Conservation (phyloP, 2,329 filamentous ascomycete species). For the Coniochaeta prunicola region DNA sequence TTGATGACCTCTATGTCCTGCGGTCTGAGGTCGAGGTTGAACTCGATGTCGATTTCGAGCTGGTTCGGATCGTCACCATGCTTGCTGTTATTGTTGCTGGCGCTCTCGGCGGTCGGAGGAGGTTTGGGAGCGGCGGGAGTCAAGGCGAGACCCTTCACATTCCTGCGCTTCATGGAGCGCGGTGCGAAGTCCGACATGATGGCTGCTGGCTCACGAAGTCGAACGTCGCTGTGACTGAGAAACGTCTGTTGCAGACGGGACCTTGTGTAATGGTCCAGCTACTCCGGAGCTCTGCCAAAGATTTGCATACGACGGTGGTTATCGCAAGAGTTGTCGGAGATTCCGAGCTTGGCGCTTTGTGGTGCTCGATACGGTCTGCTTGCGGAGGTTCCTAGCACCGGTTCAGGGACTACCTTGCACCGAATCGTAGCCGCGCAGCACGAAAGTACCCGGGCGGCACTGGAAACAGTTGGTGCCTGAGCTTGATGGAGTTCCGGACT, state of each 20-base stretch:
- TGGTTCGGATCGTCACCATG: conserved; percentile 53
- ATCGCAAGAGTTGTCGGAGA: background rate
- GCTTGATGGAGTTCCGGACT: background rate
- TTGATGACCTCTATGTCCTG: conserved; percentile 91
- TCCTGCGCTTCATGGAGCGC: conserved; percentile 96
- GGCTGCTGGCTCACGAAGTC: conserved; percentile 8
- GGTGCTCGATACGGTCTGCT: background rate
- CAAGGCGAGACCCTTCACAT: conserved; percentile 90
- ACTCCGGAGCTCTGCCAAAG: background rate
- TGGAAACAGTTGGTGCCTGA: background rate
- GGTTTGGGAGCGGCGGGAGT: conserved; percentile 69
- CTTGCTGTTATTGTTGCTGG: conserved; percentile 54
- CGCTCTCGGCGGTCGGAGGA: conserved; percentile 65
- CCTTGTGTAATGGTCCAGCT: background rate
- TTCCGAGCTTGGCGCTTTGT: background rate
- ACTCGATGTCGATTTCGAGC: conserved; percentile 94
- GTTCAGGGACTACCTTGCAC: background rate
- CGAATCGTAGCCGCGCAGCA: background rate
- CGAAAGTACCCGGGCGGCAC: background rate
- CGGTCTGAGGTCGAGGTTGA: conserved; percentile 83
- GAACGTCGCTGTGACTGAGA: background rate
- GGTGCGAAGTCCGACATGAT: conserved; percentile 59
- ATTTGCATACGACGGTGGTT: background rate
- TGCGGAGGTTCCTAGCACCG: background rate
- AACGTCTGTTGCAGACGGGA: background rate